Percentiles rank a stretch among this genome's conserved stretches.
Evolutionary conservation across 257 asterid species (phyloP).

Genomic region (Anisodus tanguticus): DNA sequence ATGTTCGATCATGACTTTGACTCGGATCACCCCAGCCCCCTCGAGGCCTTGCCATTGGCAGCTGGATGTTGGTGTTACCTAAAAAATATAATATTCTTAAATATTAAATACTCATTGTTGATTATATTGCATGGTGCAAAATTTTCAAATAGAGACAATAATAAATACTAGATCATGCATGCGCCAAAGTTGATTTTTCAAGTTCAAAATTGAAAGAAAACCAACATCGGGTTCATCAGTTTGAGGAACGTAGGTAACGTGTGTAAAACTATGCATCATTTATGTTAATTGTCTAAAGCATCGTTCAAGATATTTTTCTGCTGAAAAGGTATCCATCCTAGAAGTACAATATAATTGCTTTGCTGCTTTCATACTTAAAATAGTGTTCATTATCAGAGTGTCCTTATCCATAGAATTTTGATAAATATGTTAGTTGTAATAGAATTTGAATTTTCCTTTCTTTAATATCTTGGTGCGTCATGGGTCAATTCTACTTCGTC

Average conservation of each 20-base stretch:
- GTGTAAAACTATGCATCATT: not conserved
- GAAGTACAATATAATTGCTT: not conserved
- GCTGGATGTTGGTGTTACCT: too few species aligned
- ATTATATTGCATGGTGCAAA: too few species aligned
- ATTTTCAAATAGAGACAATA: not conserved
- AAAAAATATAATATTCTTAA: not conserved
- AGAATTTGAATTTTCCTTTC: too few species aligned
- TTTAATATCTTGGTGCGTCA: too few species aligned
- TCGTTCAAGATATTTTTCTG: not conserved
- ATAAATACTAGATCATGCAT: not conserved
- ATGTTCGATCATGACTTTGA: too few species aligned
- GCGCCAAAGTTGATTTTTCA: not conserved
- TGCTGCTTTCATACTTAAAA: not conserved
- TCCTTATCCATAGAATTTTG: too few species aligned
- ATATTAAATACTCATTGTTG: not conserved
- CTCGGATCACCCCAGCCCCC: too few species aligned
- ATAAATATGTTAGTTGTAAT: too few species aligned
- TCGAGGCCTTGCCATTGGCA: too few species aligned
- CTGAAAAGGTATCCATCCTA: not conserved
- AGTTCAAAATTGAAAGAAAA: not conserved
- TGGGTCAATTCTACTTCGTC: too few species aligned
- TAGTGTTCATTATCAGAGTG: too few species aligned
- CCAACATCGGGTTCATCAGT: not conserved
- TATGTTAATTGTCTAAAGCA: not conserved
- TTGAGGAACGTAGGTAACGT: too few species aligned